Evolutionary conservation across 768 basidiomycete species (phyloP).

Genomic region (Suillus bovinus): DNA sequence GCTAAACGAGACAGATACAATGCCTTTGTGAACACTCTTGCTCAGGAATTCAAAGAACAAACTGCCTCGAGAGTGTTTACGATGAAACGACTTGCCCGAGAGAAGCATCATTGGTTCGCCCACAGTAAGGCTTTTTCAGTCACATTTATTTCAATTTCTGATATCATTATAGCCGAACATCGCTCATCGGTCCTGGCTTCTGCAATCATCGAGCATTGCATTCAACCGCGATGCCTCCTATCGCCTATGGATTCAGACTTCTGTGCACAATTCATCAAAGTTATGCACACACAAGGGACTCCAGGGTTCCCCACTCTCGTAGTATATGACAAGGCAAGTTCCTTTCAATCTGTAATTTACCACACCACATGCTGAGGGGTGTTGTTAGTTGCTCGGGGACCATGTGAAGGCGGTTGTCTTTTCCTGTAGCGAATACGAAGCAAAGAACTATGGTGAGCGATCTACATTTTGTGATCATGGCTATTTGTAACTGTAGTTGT

Average conservation of each 20-base stretch:
- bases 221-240: conserved; percentile 88
- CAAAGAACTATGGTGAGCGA: conserved; percentile 82
- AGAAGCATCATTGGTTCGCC: conserved; percentile 84
- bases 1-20: conserved; percentile 67
- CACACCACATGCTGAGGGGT: conserved; percentile 5
- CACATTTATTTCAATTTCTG: neutral
- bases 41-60: conserved; percentile 77
- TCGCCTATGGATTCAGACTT: conserved; percentile 97
- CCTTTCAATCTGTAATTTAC: neutral
- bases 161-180: conserved; percentile 28
- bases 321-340: conserved; percentile 76
- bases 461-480: conserved; percentile 8
- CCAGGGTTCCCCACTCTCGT: conserved; percentile 83
- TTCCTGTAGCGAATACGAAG: conserved; percentile 95
- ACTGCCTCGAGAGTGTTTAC: conserved; percentile 70
- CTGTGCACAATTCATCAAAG: conserved; percentile 87
- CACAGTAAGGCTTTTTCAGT: conserved; percentile 42
- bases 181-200: conserved; percentile 51
- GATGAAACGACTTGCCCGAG: conserved; percentile 70
- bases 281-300: conserved; percentile 87
- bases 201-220: conserved; percentile 84
- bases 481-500: conserved; percentile 6
- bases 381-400: conserved; percentile 75
- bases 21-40: conserved; percentile 54
- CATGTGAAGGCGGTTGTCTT: conserved; percentile 84